Evolutionary conservation across 768 basidiomycete genomes (phyloP).

Genomic region (Termitomyces sp.): DNA sequence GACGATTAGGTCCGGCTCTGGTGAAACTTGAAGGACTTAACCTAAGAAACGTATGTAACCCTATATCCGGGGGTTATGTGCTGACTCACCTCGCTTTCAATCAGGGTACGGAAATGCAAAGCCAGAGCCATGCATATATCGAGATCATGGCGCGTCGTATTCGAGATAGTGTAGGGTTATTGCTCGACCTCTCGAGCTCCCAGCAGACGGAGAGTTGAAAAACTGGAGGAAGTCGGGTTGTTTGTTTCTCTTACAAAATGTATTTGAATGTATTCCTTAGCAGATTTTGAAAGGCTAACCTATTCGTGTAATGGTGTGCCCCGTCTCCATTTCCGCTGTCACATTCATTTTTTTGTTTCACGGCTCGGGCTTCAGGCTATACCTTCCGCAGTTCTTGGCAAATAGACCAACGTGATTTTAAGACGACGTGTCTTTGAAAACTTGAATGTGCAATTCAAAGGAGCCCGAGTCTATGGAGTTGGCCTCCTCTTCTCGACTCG

Average conservation of each 20-base stretch:
- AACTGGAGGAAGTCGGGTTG: background rate
- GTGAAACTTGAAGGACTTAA: conserved; percentile 51
- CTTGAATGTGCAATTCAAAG: too few relatives aligned
- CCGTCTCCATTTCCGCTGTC: too few relatives aligned
- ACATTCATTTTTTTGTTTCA: too few relatives aligned
- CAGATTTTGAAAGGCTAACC: background rate
- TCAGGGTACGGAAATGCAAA: conserved; percentile 44
- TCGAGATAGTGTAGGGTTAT: conserved; percentile 58
- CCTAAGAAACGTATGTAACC: conserved; percentile 30
- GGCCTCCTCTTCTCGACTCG: background rate
- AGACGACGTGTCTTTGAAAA: background rate
- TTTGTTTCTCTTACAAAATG: background rate
- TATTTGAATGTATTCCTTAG: background rate
- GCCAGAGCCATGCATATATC: conserved; percentile 66
- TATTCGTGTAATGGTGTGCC: too few relatives aligned
- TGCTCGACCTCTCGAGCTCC: conserved; percentile 3
- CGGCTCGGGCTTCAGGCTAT: too few relatives aligned
- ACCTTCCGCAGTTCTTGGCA: background rate
- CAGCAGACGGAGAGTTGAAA: conserved; percentile 3
- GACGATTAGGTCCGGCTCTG: conserved; percentile 52
- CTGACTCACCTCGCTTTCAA: background rate
- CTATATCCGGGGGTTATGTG: background rate
- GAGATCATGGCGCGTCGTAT: conserved; percentile 73
- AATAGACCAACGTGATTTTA: background rate
- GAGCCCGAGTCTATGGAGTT: background rate